These are phyloP conservation scores for Pseudocercospora musae DNA, from an alignment of 2,329 filamentous ascomycete genomes.

Conservation along the genomic window DNA sequence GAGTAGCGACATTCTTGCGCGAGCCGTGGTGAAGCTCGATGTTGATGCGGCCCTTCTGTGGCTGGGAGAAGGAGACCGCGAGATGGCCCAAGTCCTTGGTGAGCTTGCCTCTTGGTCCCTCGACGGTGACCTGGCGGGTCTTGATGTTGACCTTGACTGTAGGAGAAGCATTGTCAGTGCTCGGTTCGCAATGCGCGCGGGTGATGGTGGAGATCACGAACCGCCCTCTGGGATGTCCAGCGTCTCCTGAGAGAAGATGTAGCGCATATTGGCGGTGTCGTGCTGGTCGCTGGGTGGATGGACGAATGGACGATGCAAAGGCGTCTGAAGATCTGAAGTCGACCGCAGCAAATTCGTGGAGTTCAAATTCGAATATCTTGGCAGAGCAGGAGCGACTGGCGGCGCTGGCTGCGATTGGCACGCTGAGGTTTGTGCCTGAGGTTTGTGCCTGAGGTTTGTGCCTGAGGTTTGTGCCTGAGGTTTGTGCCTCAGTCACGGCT, in stretches of 20 bases:
- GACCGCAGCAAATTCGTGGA: background rate
- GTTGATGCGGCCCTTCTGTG: conserved; percentile 80
- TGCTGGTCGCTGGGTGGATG: conserved; percentile 12
- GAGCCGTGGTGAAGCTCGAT: conserved; percentile 98
- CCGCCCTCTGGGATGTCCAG: conserved; percentile 94
- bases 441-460: too few relatives aligned
- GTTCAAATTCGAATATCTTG: background rate
- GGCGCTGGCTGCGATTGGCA: background rate
- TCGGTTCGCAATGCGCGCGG: background rate
- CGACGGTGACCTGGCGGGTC: conserved; percentile 92
- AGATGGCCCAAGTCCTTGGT: conserved; percentile 95
- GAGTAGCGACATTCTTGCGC: conserved; percentile 96
- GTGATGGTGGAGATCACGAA: conserved; percentile 54
- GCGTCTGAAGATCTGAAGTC: conserved; percentile 2
- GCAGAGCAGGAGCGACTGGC: background rate
- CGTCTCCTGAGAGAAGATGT: conserved; percentile 98
- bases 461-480: too few relatives aligned
- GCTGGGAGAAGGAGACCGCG: conserved; percentile 89
- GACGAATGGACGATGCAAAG: background rate
- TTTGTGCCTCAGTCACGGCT: too few relatives aligned
- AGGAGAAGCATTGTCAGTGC: conserved; percentile 21
- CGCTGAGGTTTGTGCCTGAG: too few relatives aligned
- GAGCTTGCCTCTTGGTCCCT: conserved; percentile 96
- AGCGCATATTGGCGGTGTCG: conserved; percentile 79
- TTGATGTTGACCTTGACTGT: conserved; percentile 98